Conservation (phyloP, 2,329 filamentous ascomycete species). For the Xylaria polymorpha region DNA sequence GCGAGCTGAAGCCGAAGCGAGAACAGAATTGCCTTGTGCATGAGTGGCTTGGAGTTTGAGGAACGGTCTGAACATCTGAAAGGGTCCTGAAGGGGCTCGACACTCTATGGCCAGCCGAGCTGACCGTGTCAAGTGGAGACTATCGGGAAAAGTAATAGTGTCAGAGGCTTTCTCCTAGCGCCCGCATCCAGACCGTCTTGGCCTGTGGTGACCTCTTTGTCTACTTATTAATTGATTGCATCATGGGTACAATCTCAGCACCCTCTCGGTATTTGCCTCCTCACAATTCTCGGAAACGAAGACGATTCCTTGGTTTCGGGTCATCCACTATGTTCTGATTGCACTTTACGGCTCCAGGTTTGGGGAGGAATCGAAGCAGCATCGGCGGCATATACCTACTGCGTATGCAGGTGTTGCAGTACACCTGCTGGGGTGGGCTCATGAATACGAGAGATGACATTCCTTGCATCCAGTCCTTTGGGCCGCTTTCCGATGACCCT, state of each 20-base stretch:
- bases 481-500: slow-evolving; percentile 23
- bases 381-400: not conserved
- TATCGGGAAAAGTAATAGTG: slow-evolving; percentile 7
- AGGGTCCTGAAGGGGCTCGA: not conserved
- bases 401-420: slow-evolving; percentile 15
- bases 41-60: slow-evolving; percentile 15
- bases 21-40: slow-evolving; percentile 31
- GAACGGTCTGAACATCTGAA: not conserved
- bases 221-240: not conserved
- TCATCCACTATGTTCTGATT: not conserved
- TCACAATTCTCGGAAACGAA: not conserved
- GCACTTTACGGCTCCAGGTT: not conserved
- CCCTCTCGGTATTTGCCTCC: not conserved
- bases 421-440: slow-evolving; percentile 19
- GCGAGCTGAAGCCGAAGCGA: slow-evolving; percentile 31
- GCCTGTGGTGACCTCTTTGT: slow-evolving; percentile 10
- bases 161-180: slow-evolving; percentile 10
- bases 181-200: slow-evolving; percentile 23
- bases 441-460: slow-evolving; percentile 38
- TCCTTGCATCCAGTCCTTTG: slow-evolving; percentile 20
- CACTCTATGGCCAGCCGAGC: slow-evolving; percentile 12
- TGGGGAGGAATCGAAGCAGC: not conserved
- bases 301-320: not conserved
- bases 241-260: not conserved
- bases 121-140: not conserved